Evolutionary conservation across 345 rosid species (phyloP).

Genomic region (Cochlearia excelsa): DNA sequence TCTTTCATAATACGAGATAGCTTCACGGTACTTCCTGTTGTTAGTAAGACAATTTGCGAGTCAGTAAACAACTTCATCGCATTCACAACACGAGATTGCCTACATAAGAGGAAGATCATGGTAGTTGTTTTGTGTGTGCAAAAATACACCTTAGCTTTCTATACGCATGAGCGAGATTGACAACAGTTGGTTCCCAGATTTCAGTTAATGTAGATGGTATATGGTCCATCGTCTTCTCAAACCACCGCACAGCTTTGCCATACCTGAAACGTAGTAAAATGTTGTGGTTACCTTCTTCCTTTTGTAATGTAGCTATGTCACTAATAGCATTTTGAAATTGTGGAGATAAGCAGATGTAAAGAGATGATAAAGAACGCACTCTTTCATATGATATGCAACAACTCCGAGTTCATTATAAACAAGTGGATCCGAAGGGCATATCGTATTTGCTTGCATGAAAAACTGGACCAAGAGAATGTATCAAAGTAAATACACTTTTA

Average conservation of each 20-base stretch:
- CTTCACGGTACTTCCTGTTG: conserved; percentile 75
- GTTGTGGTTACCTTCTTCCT: conserved; percentile 1
- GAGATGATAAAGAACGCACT: conserved; percentile 48
- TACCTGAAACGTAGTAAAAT: conserved; percentile 59
- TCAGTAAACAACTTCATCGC: conserved; percentile 1
- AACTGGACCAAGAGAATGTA: conserved; percentile 47
- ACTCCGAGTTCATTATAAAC: conserved; percentile 95
- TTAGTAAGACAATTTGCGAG: conserved; percentile 12
- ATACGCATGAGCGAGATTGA: conserved; percentile 87
- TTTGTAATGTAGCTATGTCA: conserved; percentile 10
- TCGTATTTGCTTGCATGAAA: conserved; percentile 87
- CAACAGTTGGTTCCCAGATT: conserved; percentile 87
- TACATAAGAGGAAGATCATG: conserved; percentile 21
- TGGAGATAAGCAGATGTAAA: conserved; percentile 16
- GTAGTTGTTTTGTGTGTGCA: not conserved
- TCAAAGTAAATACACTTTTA: conserved; percentile 11
- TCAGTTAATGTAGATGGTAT: conserved; percentile 68
- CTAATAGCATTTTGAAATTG: conserved; percentile 2
- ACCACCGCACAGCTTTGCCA: conserved; percentile 76
- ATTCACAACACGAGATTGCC: conserved; percentile 3
- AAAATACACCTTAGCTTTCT: conserved; percentile 69
- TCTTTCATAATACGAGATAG: conserved; percentile 70
- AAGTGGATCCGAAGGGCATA: conserved; percentile 91
- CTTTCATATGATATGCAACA: conserved; percentile 93
- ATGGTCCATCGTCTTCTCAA: conserved; percentile 81